Base-by-base conservation (phyloP, 768 basidiomycete genomes). In the Sistotremastrum niveocremeum region DNA sequence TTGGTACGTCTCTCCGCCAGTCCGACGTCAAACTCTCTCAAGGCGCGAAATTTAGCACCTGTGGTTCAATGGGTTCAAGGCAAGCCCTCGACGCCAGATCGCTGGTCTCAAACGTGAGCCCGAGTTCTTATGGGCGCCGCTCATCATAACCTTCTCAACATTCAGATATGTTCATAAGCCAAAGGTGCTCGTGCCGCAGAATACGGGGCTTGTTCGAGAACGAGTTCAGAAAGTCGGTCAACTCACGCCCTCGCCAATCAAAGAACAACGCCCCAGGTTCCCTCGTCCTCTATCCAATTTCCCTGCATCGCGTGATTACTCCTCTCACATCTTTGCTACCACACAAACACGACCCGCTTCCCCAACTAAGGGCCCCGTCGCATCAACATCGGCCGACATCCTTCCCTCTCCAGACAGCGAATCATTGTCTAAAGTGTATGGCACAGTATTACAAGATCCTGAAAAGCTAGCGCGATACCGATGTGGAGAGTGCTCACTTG, bases 361-460 rank as follows among this genome's bases (percentile, higher is more conserved):
- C 34, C 39, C 48, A 2, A 52, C 54, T 7, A 54, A 36, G 12
- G 49, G 63, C 38, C 56, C 63, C 2, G 56, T 63, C 2, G 66
- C 70, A 8, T 71, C 74, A 35, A 67, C 72, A 33, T 58, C 75
- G 48, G 66, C 71, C 32, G 78, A 71, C 46, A 78, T 85, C 39
- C 62, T 85, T 28, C 77, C 74, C 29, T 77, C 74, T 32, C 67
- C 75, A 39, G 55, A 67, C 48, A 62, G 68, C 6, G 75, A 81
- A 2, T 74, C 83, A 12, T 67, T 76, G 12, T 76, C 85, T 38
- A 90, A 86, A 61, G 86, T 81, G 4, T 89, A 87, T 52, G 87
- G 87, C 30, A 87, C 87, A 0, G 73, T 90, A 28, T 65, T 90
- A 11, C 86, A 88, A 56, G 76, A 84, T 28, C 79, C 79, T 52